phyloP scores from a whole-genome alignment of 116 monocot genomes.

The Trichopus zeylanicus region DNA sequence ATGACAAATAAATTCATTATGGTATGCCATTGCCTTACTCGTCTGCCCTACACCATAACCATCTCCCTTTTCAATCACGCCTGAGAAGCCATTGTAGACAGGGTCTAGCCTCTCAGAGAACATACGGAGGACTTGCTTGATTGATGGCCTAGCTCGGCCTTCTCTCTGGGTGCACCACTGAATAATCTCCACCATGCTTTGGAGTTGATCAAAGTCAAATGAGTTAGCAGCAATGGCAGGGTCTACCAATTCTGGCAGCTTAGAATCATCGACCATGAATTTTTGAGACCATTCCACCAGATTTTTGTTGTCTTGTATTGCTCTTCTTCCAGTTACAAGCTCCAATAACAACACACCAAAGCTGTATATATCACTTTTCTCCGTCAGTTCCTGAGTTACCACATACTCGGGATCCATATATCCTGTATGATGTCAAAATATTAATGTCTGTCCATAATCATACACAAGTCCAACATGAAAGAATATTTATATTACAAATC shows the following conservation, averaged over 20 bases:
- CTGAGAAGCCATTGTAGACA: constrained; percentile 18
- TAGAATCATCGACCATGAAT: constrained; percentile 27
- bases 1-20: constrained; percentile 20
- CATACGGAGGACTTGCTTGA: constrained; percentile 64
- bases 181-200: constrained; percentile 35
- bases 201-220: constrained; percentile 60
- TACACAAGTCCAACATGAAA: too few species aligned
- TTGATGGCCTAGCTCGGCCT: constrained; percentile 60
- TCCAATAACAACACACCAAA: constrained; percentile 73
- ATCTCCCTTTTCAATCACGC: constrained; percentile 21
- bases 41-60: constrained; percentile 3
- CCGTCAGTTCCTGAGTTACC: constrained; percentile 52
- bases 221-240: constrained; percentile 25
- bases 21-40: constrained; percentile 9
- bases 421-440: constrained; percentile 31
- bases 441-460: not conserved
- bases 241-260: constrained; percentile 51
- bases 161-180: constrained; percentile 74
- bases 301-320: constrained; percentile 48
- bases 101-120: constrained; percentile 62
- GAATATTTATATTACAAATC: not conserved
- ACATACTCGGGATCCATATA: constrained; percentile 85
- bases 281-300: constrained; percentile 64
- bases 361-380: constrained; percentile 80
- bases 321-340: constrained; percentile 50